Percentiles rank a stretch among this genome's conserved stretches.
phyloP scores from a whole-genome alignment of 2,329 filamentous ascomycete species.

The Colletotrichum spaethianum region DNA sequence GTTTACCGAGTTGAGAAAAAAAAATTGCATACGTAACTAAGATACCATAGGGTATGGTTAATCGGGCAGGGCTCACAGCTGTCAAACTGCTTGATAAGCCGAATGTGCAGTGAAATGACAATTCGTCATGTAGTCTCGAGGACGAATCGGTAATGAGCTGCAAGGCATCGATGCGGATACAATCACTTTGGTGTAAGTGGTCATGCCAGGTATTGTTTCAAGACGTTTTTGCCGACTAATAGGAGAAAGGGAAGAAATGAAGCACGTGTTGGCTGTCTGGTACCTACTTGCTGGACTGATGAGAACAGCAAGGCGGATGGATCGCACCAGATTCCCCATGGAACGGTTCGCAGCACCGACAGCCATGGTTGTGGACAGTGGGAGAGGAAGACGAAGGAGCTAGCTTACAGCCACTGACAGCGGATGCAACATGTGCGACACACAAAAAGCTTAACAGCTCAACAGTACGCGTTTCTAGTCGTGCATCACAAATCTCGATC shows the following conservation, averaged over 20 bases:
- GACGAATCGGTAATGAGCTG: background rate
- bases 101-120: background rate
- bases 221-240: too few relatives aligned
- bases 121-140: background rate
- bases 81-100: background rate
- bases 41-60: background rate
- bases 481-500: constrained; percentile 8
- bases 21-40: background rate
- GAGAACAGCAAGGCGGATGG: background rate
- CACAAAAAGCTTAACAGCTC: background rate
- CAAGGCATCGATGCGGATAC: background rate
- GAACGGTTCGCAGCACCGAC: background rate
- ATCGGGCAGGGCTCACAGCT: background rate
- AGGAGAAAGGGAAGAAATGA: too few relatives aligned
- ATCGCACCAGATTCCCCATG: background rate
- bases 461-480: background rate
- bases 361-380: background rate
- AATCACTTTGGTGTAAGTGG: too few relatives aligned
- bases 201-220: too few relatives aligned
- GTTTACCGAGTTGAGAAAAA: background rate
- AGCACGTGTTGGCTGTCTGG: too few relatives aligned
- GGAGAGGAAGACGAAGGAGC: background rate
- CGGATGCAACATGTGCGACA: background rate
- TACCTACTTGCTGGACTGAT: background rate
- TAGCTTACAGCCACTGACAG: background rate